These are phyloP conservation scores for Colletotrichum neosansevieriae DNA, from an alignment of 2,329 filamentous ascomycete species.

Conservation along the genomic window DNA sequence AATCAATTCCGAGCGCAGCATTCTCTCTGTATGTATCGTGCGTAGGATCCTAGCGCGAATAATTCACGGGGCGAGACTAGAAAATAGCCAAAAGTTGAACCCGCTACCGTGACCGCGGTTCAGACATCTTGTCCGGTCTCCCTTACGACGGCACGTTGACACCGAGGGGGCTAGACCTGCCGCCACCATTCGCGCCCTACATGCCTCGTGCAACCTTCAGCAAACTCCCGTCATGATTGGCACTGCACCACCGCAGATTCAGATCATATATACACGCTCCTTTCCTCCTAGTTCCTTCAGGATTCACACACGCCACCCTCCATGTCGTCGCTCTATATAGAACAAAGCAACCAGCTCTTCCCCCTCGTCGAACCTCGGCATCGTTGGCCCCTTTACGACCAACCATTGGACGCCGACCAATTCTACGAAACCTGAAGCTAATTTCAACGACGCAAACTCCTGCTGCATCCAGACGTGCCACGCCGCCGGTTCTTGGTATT, in stretches of 20 bases:
- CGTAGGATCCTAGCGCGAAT: constrained; percentile 15
- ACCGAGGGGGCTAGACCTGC: not conserved
- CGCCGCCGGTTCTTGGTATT: constrained; percentile 23
- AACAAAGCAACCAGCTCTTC: not conserved
- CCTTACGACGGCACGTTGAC: constrained; percentile 16
- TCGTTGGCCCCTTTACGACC: not conserved
- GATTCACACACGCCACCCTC: constrained; percentile 23
- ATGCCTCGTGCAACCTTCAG: constrained; percentile 8
- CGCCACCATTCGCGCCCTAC: not conserved
- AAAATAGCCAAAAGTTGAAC: not conserved
- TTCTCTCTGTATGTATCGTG: constrained; percentile 11
- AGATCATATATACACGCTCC: constrained; percentile 13
- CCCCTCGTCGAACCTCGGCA: constrained; percentile 34
- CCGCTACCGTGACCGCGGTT: constrained; percentile 15
- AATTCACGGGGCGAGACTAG: not conserved
- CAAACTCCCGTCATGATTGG: constrained; percentile 4
- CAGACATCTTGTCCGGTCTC: constrained; percentile 28
- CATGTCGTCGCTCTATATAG: not conserved
- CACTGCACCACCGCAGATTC: not conserved
- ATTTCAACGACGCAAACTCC: constrained; percentile 27
- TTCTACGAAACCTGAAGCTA: constrained; percentile 15
- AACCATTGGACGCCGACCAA: not conserved
- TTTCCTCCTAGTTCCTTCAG: not conserved
- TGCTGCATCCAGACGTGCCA: constrained; percentile 2
- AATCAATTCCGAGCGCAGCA: constrained; percentile 12